Evolutionary conservation across 2,329 filamentous ascomycete species (phyloP).

Genomic region (Scedosporium dehoogii): DNA sequence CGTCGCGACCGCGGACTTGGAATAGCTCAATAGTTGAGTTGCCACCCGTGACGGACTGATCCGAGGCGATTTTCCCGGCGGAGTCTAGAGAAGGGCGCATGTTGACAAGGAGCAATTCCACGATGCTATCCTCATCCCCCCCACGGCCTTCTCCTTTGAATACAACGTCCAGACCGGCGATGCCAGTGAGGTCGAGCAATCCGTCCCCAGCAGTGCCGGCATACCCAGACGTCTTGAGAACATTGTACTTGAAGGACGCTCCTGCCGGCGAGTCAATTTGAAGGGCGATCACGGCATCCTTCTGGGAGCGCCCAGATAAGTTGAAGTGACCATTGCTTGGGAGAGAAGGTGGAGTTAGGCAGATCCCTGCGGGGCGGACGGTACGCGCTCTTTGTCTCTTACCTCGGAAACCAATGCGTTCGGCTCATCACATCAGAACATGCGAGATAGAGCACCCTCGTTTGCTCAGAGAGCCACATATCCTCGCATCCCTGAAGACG

Average conservation of each 20-base stretch:
- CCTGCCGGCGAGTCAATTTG: slow-evolving; percentile 20
- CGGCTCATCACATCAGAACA: slow-evolving; percentile 16
- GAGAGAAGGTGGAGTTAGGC: not conserved
- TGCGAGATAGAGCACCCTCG: slow-evolving; percentile 20
- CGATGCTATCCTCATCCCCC: not conserved
- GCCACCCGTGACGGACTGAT: slow-evolving; percentile 11
- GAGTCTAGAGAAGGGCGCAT: slow-evolving; percentile 16
- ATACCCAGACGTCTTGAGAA: slow-evolving; percentile 17
- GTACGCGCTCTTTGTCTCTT: slow-evolving; percentile 12
- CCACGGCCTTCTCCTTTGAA: not conserved
- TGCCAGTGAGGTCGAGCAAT: slow-evolving; percentile 19
- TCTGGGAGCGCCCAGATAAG: slow-evolving; percentile 16
- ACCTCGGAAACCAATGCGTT: slow-evolving; percentile 18
- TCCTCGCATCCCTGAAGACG: slow-evolving; percentile 19
- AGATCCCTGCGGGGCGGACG: not conserved
- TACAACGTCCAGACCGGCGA: slow-evolving; percentile 18
- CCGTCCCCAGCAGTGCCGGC: slow-evolving; percentile 21
- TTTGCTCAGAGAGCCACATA: slow-evolving; percentile 20
- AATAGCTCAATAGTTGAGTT: slow-evolving; percentile 9
- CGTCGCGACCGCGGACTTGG: slow-evolving; percentile 3
- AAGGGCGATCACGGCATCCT: slow-evolving; percentile 21
- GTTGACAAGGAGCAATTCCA: slow-evolving; percentile 17
- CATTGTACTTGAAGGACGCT: slow-evolving; percentile 12
- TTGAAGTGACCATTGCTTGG: slow-evolving; percentile 14
- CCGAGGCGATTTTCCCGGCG: slow-evolving; percentile 11